A percentile compares a stretch with the other conserved stretches of the same genome.
phyloP scores from a whole-genome alignment of 495 filamentous ascomycete species.

The Aspergillus heteromorphus region DNA sequence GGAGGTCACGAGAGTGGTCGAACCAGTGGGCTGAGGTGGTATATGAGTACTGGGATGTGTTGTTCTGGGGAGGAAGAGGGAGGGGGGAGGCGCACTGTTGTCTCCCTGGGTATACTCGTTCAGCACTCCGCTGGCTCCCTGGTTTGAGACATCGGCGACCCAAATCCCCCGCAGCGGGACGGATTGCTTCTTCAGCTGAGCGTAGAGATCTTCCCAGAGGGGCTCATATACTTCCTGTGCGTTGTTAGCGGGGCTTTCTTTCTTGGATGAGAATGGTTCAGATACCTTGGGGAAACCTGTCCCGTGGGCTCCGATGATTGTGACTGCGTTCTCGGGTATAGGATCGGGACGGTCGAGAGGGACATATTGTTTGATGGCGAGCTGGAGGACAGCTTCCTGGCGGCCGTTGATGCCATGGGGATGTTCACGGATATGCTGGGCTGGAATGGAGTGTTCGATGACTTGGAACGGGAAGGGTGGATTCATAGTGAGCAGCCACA shows the following conservation, averaged over 20 bases:
- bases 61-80: not conserved
- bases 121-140: conserved; percentile 60
- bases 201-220: conserved; percentile 62
- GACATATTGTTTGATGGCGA: conserved; percentile 67
- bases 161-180: conserved; percentile 63
- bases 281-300: conserved; percentile 40
- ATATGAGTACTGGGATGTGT: not conserved
- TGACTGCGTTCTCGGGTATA: conserved; percentile 52
- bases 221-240: conserved; percentile 68
- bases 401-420: conserved; percentile 39
- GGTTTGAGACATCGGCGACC: conserved; percentile 66
- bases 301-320: conserved; percentile 63
- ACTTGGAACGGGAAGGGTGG: conserved; percentile 22
- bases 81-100: conserved; percentile 44
- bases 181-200: conserved; percentile 28
- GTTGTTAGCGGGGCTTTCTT: not conserved
- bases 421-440: conserved; percentile 57
- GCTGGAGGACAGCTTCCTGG: conserved; percentile 45
- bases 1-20: conserved; percentile 71
- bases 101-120: conserved; percentile 63
- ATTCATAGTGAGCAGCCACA: no score
- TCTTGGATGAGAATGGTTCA: not conserved
- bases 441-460: conserved; percentile 44
- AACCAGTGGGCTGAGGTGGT: conserved; percentile 52
- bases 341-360: conserved; percentile 51